Base-by-base conservation (phyloP, 306 rosid species). In the Castanopsis chinensis region DNA sequence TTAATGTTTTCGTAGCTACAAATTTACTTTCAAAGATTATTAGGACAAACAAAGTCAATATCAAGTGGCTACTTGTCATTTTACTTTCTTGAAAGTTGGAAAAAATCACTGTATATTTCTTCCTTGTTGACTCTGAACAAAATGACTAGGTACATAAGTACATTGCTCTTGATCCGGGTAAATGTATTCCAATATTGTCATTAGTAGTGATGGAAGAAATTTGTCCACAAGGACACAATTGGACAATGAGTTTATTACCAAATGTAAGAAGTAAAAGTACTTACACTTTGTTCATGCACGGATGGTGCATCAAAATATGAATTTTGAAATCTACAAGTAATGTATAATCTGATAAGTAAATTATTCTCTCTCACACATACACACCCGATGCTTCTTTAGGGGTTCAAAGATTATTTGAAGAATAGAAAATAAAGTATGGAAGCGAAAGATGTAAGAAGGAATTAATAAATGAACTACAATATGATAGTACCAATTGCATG, bases 401-500 rank as follows among this genome's bases (percentile, higher is more conserved):
- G 51, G 71, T 70, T 51, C 35, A 59, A 69, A 51, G 76, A 23
- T 43, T 77, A 72, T 73, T 73, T 68, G 21, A 52, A 14, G 73
- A 72, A 37, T 59, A 58, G 41, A 70, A 71, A 35, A 72, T 17
- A 25, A 37, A 30, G 15, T 45, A 32, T 35, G 75, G 78, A 59
- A 63, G 61, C 74, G 65, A 74, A 57, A 57, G 15, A 58, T 77
- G 72, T 52, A 72, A 73, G 21, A 56, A 76, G 78, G 78, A 60
- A 53, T 27, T 45, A 80, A 73, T 35, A 51, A 61, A 76, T 56
- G 53, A 32, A 82, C 55, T 53, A 68, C 77, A 72, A 75, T 30
- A 58, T 37, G 45, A 54, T 3, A 19, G 74, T 33, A 71, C 61
- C 81, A 86, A 65, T 78, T 82, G 67, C 86, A 72, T 72, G 79